Percentiles rank a stretch among this genome's conserved stretches.
Evolutionary conservation across 345 rosid genomes (phyloP).

Genomic region (Conringia planisiliqua): DNA sequence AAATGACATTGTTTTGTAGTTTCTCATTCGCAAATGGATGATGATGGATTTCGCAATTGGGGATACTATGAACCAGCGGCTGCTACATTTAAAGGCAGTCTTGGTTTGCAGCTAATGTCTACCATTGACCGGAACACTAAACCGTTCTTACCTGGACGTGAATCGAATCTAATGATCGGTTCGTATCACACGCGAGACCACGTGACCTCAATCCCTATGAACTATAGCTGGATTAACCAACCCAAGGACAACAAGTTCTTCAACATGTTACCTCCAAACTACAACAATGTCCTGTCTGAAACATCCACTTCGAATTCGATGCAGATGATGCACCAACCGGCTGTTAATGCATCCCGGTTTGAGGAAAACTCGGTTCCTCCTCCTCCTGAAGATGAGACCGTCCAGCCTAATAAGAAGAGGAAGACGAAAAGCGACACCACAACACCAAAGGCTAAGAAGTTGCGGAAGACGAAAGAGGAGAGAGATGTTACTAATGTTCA

Average conservation of each 20-base stretch:
- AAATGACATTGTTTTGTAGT: too few species aligned
- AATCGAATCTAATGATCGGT: conserved; percentile 54
- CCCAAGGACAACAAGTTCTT: conserved; percentile 66
- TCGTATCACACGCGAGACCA: conserved; percentile 57
- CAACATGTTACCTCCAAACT: conserved; percentile 52
- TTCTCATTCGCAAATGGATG: conserved; percentile 41
- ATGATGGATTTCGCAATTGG: conserved; percentile 78
- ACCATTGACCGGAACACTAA: conserved; percentile 77
- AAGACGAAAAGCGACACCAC: conserved; percentile 37
- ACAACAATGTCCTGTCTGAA: conserved; percentile 44
- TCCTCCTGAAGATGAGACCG: conserved; percentile 36
- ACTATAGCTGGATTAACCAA: conserved; percentile 68
- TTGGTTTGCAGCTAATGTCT: conserved; percentile 81
- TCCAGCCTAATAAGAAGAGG: conserved; percentile 50
- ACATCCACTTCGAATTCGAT: conserved; percentile 52
- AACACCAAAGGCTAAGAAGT: conserved; percentile 61
- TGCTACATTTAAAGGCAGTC: conserved; percentile 54
- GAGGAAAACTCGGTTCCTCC: conserved; percentile 39
- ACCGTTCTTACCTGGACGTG: conserved; percentile 68
- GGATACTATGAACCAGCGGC: conserved; percentile 86
- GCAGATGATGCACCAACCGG: conserved; percentile 47
- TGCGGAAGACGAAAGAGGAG: conserved; percentile 64
- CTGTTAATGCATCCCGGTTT: conserved; percentile 41
- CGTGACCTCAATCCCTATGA: conserved; percentile 51
- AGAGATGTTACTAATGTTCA: conserved; percentile 31